Evolutionary conservation across 306 rosid species (phyloP), one percentile per base, ranked within the genome.

Genomic region (Spatholobus suberectus): DNA sequence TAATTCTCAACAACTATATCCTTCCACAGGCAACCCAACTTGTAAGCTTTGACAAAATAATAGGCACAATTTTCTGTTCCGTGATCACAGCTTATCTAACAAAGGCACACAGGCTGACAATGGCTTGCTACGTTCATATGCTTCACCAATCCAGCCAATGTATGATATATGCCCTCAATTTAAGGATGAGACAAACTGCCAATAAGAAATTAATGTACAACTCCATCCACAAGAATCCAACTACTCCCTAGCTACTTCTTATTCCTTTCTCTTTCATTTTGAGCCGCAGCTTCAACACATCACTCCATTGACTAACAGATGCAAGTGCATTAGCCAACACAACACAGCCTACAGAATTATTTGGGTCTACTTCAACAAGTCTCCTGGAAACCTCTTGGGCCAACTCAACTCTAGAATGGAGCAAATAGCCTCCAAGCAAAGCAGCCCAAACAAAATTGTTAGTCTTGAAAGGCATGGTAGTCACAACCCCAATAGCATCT

Each of bases 361-460:
- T 27, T n/a, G 89, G 93, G 37, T 89, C 93, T 37, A 83, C 86
- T 75, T 85, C 81, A 65, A 90, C 89, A 67, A 91, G 92, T 84
- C 81, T 88, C 77, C 17, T 34, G 4, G 93, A 89, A 89, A 89
- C 89, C 82, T 81, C 78, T 66, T 78, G 86, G 6, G 92, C 90
- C 84, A 85, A 78, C 61, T 87, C 89, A 57, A 81, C 78, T 85
- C 87, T 89, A 24, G 89, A 89, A 80, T 89, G 95, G 61, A 91
- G 89, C 40, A 88, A 75, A 82, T 92, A 91, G 35, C 90, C 92
- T 29, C 90, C 86, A 35, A 91, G 90, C 62, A 89, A 59, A 85
- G 96, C 91, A 76, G 90, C 90, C 92, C 90, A 91, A 41, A 89
- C 92, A 81, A 91, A 86, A 57, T 76, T 85, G 75, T 91, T 89